Evolutionary conservation across 73 alveolate genomes (phyloP), one percentile per base, ranked within the genome.

Genomic region (Urostyla sp.): DNA sequence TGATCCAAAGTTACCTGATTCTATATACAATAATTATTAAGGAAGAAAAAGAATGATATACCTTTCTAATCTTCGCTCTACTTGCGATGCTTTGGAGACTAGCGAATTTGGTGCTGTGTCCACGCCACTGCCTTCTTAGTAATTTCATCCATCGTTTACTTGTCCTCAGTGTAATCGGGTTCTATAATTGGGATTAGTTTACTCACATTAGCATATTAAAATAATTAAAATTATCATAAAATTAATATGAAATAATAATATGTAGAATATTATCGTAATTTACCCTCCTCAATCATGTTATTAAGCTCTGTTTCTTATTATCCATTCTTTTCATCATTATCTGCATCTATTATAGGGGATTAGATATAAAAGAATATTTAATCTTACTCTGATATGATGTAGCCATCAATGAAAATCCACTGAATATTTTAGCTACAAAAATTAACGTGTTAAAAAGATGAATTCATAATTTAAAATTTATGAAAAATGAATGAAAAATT

Each of bases 121-220:
- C 72, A 55, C 6, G 46, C 72, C 6, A 27, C 45, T 16, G 72
- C 72, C 31, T 55, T 55, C 46, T 27, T 7, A 16, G 24, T 26
- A 11, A 55, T 55, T 23, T 27, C 18, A 8, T 28, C 31, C 46
- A 55, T n/a, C 5, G 72, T 6, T 46, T 55, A 40, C 46, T 55
- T 21, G 18, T 55, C 72, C 18, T 55, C 72, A 3, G 72, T 40
- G 45, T 55, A 55, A 23, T 55, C 72, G 21, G 72, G 72, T 23
- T 55, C 72, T 55, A 27, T 46, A 55, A 8, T 6, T 5, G 36
- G 31, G 8, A 55, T 55, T 55, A 55, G 4, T 23, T 55, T n/a
- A 50, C 4, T 55, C 11, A 10, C 10, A 20, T 27, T 23, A 55
- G 6, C n/a, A n/a, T n/a, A n/a, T n/a, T n/a, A n/a, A n/a, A n/a